Conservation (phyloP, 75 land plant genomes). For the Adiantum capillusveneris region DNA sequence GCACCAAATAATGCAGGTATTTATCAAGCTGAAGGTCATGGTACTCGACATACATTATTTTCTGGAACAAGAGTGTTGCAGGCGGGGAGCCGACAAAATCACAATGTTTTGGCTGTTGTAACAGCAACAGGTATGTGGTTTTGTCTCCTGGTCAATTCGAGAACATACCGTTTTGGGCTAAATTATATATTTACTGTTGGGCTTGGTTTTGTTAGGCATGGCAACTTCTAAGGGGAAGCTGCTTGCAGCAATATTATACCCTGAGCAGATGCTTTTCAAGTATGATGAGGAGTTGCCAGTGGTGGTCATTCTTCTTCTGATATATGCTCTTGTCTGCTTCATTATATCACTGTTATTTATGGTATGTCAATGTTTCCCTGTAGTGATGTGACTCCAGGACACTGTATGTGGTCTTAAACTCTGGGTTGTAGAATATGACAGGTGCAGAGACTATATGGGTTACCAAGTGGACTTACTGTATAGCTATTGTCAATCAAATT, state of each 20-base stretch:
- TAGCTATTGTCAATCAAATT: constrained; percentile 37
- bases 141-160: too few species aligned
- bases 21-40: constrained; percentile 19
- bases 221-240: constrained; percentile 32
- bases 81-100: constrained; percentile 18
- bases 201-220: constrained; percentile 34
- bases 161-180: background rate
- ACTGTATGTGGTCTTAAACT: background rate
- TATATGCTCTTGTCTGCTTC: constrained; percentile 30
- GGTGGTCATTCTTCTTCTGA: constrained; percentile 25
- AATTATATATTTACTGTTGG: background rate
- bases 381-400: too few species aligned
- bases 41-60: constrained; percentile 31
- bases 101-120: constrained; percentile 30
- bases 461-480: constrained; percentile 36
- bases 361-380: constrained; percentile 12
- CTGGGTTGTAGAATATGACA: constrained; percentile 17
- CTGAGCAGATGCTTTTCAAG: constrained; percentile 37
- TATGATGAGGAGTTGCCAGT: constrained; percentile 41
- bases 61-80: constrained; percentile 35
- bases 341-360: constrained; percentile 21
- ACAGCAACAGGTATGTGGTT: constrained; percentile 30
- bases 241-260: constrained; percentile 29
- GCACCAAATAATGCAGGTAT: constrained; percentile 20
- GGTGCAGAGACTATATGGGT: constrained; percentile 33